Conservation (phyloP, 2,329 filamentous ascomycete species). For the Apiospora marii region DNA sequence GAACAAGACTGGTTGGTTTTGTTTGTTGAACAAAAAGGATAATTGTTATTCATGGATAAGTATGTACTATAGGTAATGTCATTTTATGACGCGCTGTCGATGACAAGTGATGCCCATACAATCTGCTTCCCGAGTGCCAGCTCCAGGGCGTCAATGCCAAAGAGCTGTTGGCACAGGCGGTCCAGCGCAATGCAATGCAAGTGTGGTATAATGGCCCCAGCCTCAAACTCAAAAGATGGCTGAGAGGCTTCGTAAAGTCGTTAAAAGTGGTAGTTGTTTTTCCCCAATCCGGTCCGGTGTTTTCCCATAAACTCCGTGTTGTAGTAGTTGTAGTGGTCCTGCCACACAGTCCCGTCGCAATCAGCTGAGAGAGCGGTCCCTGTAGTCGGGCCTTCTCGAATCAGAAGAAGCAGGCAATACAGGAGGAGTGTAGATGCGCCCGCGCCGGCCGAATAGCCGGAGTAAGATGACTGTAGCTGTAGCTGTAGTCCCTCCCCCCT, state of each 20-base stretch:
- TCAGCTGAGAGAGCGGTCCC: constrained; percentile 12
- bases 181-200: constrained; percentile 18
- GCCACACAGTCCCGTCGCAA: constrained; percentile 20
- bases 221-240: constrained; percentile 11
- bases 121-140: constrained; percentile 19
- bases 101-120: constrained; percentile 14
- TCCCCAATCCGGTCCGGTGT: constrained; percentile 17
- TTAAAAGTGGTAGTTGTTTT: background rate
- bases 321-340: constrained; percentile 9
- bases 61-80: constrained; percentile 8
- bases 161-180: constrained; percentile 10
- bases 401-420: constrained; percentile 3
- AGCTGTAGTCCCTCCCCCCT: background rate
- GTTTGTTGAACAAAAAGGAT: constrained; percentile 7
- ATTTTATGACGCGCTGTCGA: constrained; percentile 16
- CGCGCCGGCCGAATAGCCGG: constrained; percentile 16
- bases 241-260: constrained; percentile 20
- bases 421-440: background rate
- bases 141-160: constrained; percentile 10
- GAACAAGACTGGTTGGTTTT: background rate
- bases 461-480: background rate
- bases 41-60: background rate
- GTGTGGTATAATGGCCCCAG: constrained; percentile 9
- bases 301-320: constrained; percentile 13
- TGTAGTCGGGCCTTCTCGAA: constrained; percentile 19